These are phyloP conservation scores for Phoma sp. DNA, from an alignment of 2,329 filamentous ascomycete species.

Conservation along the genomic window DNA sequence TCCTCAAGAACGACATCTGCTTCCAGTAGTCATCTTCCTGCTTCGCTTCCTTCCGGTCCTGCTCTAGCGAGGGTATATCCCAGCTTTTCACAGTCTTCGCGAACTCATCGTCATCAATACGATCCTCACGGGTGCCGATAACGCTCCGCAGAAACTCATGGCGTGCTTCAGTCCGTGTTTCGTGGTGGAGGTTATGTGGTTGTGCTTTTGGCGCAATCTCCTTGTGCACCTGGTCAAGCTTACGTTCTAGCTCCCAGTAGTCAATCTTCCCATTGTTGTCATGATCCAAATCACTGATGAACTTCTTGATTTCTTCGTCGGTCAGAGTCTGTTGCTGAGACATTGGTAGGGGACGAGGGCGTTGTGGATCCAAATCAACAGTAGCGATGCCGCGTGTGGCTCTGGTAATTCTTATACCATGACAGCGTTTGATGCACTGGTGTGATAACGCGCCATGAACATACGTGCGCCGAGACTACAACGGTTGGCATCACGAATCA, in stretches of 20 bases:
- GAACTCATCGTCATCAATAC: conserved; percentile 57
- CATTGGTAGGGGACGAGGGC: conserved; percentile 21
- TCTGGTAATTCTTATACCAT: conserved; percentile 16
- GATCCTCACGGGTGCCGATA: conserved; percentile 52
- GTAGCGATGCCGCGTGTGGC: conserved; percentile 19
- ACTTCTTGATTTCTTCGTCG: conserved; percentile 59
- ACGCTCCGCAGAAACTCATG: conserved; percentile 60
- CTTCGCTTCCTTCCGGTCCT: conserved; percentile 56
- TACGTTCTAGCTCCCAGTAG: conserved; percentile 59
- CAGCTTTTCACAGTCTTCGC: conserved; percentile 52
- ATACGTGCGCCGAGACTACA: conserved; percentile 39
- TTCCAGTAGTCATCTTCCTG: conserved; percentile 57
- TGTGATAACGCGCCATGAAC: conserved; percentile 16
- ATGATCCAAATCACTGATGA: conserved; percentile 60
- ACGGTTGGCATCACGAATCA: conserved; percentile 9
- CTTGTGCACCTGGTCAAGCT: conserved; percentile 60
- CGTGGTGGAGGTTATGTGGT: conserved; percentile 54
- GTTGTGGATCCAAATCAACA: neutral
- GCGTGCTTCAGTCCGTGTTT: conserved; percentile 48
- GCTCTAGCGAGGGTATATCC: conserved; percentile 57
- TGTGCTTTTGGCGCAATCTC: conserved; percentile 57
- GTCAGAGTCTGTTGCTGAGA: conserved; percentile 35
- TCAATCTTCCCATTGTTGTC: conserved; percentile 60
- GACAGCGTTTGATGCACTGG: conserved; percentile 2
- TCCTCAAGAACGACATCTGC: conserved; percentile 54